Evolutionary conservation across 306 rosid genomes (phyloP), one percentile per base, ranked within the genome.

Genomic region (Rosa persica): DNA sequence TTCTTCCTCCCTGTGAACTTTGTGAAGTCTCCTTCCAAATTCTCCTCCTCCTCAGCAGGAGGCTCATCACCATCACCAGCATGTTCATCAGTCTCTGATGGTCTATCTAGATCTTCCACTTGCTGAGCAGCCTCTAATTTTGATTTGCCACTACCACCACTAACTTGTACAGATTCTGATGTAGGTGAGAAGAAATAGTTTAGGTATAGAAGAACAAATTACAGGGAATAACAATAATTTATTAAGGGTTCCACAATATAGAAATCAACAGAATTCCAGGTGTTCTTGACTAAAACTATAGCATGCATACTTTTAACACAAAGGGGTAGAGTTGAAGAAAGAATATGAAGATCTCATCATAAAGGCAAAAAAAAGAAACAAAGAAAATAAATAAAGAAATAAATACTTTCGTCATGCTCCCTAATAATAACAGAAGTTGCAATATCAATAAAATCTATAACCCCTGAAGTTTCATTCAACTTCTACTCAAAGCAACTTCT

Each of bases 1-100:
- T 89, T 93, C 91, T 93, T 91, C 85, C 98, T 91, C 67, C 87
- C 85, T 0, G 98, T 81, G 51, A 83, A 61, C 72, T 74, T 74
- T 39, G 67, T 39, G 52, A 83, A 58, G 39, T 83, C 83, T 61
- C 43, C 82, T 78, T 74, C 86, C 47, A 19, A 12, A 73, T n/a
- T 73, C 73, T 74, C 72, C 77, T 72, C 80, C 6, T 19, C 71
- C 2, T 39, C 70, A 20, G 27, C 73, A 11, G 76, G 76, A 72
- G 39, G 42, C n/a, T 75, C 82, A 49, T 60, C 80, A 11, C 73
- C 80, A 42, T 70, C 73, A 17, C 43, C 80, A 60, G 80, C 76
- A 68, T 49, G 73, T 69, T 78, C 83, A 12, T 65, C 77, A 74
- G 51, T 25, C 38, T 73, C 79, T 36, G 75, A 55, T 43, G 44